These are phyloP conservation scores for Scalesia atractyloides DNA, from an alignment of 129 eudicot genomes.

Conservation along the genomic window DNA sequence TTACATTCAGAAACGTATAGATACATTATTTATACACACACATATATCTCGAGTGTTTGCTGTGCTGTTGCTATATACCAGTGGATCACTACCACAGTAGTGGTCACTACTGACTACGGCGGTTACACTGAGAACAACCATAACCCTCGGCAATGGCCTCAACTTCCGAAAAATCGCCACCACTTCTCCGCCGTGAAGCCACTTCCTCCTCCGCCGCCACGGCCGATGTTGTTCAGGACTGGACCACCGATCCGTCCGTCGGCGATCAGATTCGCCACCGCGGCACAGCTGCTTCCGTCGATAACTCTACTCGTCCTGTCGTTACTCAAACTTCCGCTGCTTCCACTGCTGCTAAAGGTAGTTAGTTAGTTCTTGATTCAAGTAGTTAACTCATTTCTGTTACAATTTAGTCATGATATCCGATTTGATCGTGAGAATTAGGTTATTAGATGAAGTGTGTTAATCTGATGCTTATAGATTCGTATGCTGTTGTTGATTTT, in stretches of 20 bases:
- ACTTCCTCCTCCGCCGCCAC: constrained; percentile 21
- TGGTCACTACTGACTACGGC: constrained; percentile 21
- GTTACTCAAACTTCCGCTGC: constrained; percentile 43
- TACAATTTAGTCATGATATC: neutral
- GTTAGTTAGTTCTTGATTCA: neutral
- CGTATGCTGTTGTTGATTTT: constrained; percentile 8
- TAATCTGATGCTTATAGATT: constrained; percentile 15
- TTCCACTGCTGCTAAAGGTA: constrained; percentile 55
- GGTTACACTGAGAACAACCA: constrained; percentile 28
- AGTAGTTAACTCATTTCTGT: neutral
- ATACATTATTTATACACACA: constrained; percentile 14
- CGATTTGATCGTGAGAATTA: constrained; percentile 7
- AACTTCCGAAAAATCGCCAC: constrained; percentile 51
- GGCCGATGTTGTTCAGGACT: constrained; percentile 37
- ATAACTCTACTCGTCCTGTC: constrained; percentile 46
- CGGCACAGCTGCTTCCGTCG: constrained; percentile 44
- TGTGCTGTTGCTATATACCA: constrained; percentile 38
- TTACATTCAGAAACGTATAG: constrained; percentile 13
- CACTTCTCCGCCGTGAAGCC: constrained; percentile 33
- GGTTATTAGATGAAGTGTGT: too few relatives aligned
- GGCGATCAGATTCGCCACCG: constrained; percentile 57
- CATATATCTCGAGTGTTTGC: neutral
- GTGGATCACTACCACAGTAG: constrained; percentile 26
- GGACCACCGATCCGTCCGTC: constrained; percentile 44
- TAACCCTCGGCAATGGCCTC: constrained; percentile 54